Conservation (phyloP, 148 eudicot genomes). For the Silene uniflora region DNA sequence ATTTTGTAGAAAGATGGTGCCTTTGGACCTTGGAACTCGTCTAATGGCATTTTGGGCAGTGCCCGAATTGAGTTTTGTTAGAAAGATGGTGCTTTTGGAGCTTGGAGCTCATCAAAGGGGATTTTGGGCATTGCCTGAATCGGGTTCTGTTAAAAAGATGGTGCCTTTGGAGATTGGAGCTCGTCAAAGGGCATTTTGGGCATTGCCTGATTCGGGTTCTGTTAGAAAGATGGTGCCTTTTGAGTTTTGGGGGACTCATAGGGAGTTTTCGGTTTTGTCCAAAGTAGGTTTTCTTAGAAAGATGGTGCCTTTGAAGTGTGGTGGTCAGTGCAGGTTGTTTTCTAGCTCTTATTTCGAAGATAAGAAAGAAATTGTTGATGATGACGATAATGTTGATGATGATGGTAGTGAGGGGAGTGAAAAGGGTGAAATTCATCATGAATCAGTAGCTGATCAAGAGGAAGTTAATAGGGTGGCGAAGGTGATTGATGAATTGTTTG, state of each 20-base stretch:
- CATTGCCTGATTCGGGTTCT: not conserved
- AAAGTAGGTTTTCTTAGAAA: slow-evolving; percentile 8
- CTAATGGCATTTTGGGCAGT: slow-evolving; percentile 23
- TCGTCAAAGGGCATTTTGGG: slow-evolving; percentile 23
- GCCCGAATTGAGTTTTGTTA: not conserved
- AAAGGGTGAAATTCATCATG: slow-evolving; percentile 17
- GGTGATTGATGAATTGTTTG: slow-evolving; percentile 79
- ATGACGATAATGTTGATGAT: slow-evolving; percentile 14
- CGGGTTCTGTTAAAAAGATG: slow-evolving; percentile 15
- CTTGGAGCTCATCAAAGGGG: slow-evolving; percentile 29
- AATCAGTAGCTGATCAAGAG: slow-evolving; percentile 45
- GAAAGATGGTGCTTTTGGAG: slow-evolving; percentile 13
- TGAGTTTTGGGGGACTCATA: not conserved
- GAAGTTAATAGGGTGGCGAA: slow-evolving; percentile 73
- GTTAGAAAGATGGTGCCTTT: slow-evolving; percentile 7
- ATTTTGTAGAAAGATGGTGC: not conserved
- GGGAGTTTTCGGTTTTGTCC: not conserved
- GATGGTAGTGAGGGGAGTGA: slow-evolving; percentile 23
- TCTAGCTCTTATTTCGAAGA: slow-evolving; percentile 25
- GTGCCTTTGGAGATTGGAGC: slow-evolving; percentile 20
- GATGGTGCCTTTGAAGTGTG: slow-evolving; percentile 13
- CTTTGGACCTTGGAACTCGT: too few relatives aligned
- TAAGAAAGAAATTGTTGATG: slow-evolving; percentile 19
- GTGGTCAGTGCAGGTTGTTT: slow-evolving; percentile 33
- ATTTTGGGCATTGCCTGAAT: slow-evolving; percentile 10